These are phyloP conservation scores for Voacanga thouarsii DNA, from an alignment of 257 asterid species.

Conservation along the genomic window DNA sequence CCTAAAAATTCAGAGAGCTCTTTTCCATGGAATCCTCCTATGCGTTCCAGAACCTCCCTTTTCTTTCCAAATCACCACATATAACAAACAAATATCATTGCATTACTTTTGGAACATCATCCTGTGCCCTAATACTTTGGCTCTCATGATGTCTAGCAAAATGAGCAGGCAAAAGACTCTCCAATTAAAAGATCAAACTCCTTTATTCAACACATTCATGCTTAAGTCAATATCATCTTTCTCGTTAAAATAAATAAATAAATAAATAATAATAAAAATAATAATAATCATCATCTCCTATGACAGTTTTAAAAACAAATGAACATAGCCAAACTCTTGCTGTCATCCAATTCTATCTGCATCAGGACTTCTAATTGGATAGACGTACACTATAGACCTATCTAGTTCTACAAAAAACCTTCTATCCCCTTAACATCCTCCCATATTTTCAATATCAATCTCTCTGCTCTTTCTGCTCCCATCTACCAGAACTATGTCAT, in stretches of 20 bases:
- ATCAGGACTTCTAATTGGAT: too few species aligned
- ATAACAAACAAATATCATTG: neutral
- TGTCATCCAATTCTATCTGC: neutral
- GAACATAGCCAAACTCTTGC: neutral
- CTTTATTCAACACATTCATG: neutral
- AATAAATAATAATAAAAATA: too few species aligned
- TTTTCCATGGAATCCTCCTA: neutral
- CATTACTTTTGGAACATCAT: neutral
- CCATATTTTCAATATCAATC: neutral
- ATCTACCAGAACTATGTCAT: neutral
- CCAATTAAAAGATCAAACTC: neutral
- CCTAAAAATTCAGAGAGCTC: neutral
- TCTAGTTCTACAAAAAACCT: neutral
- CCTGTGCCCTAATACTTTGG: neutral
- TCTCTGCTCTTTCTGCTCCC: neutral
- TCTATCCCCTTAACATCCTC: neutral
- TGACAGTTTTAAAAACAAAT: neutral
- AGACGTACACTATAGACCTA: too few species aligned
- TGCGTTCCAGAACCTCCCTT: neutral
- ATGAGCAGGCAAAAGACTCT: neutral
- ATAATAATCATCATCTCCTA: neutral
- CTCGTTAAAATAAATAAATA: too few species aligned
- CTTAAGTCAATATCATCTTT: neutral
- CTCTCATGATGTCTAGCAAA: neutral
- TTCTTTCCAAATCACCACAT: neutral